A percentile compares a stretch with the other conserved stretches of the same genome.
phyloP scores from a whole-genome alignment of 345 rosid genomes.

The Pistacia integerrima region DNA sequence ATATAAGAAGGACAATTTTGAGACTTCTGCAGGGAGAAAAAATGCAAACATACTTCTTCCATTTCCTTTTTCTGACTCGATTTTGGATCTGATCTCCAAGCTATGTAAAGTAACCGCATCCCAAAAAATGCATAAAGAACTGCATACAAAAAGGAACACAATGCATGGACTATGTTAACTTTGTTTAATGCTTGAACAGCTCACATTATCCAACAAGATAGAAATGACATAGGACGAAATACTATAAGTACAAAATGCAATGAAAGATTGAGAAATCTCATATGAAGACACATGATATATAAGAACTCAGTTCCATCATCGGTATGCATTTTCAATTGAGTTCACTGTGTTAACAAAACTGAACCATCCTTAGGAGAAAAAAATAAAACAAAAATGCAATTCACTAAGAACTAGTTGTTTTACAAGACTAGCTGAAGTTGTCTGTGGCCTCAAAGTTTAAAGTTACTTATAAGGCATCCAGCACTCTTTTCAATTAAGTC shows the following conservation, averaged over 20 bases:
- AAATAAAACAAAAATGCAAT: too few relatives aligned
- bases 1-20: neutral
- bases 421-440: neutral
- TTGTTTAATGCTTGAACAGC: neutral
- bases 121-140: constrained; percentile 95
- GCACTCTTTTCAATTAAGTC: too few relatives aligned
- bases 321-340: neutral
- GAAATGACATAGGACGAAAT: neutral
- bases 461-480: too few relatives aligned
- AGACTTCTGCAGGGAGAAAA: neutral
- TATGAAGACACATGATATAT: neutral
- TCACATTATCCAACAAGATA: neutral
- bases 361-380: constrained; percentile 6
- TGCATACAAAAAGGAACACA: constrained; percentile 35
- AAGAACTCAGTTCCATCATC: neutral
- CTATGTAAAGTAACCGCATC: constrained; percentile 91
- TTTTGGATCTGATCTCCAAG: constrained; percentile 97
- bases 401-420: neutral
- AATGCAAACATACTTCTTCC: constrained; percentile 74
- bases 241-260: neutral
- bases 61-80: constrained; percentile 93
- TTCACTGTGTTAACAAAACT: neutral
- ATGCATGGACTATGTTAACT: neutral
- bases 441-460: neutral
- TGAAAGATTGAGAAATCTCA: neutral